Evolutionary conservation across 1,139 yeast species (phyloP).

Genomic region (Kodamaea sp.): DNA sequence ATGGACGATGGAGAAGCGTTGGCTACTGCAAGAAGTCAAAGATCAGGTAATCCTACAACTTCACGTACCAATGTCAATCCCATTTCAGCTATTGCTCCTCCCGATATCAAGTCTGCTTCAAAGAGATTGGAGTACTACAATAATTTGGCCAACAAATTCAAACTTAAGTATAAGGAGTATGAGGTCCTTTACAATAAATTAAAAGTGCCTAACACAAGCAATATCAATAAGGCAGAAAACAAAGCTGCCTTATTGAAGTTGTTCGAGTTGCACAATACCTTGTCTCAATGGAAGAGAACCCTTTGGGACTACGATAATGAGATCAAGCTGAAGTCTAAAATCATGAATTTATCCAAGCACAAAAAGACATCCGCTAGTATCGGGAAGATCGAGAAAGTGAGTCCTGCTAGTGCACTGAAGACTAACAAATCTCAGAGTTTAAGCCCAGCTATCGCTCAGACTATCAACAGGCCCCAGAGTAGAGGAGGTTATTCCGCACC

Average conservation of each 20-base stretch:
- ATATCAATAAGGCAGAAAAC: conserved; percentile 15
- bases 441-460: conserved; percentile 11
- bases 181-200: conserved; percentile 29
- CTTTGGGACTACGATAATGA: conserved; percentile 37
- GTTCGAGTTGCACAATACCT: conserved; percentile 25
- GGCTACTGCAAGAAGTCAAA: conserved; percentile 4
- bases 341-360: conserved; percentile 39
- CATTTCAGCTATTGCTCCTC: conserved; percentile 9
- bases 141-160: conserved; percentile 39
- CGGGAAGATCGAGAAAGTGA: conserved; percentile 4
- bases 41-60: conserved; percentile 6
- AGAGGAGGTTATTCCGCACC: neutral
- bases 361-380: conserved; percentile 21
- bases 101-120: conserved; percentile 15
- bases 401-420: conserved; percentile 4
- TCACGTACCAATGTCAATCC: too few species aligned
- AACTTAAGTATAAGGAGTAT: conserved; percentile 40
- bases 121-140: conserved; percentile 25
- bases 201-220: conserved; percentile 9
- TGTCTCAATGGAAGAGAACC: conserved; percentile 28
- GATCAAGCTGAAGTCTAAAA: conserved; percentile 30
- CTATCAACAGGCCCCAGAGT: neutral
- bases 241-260: conserved; percentile 23
- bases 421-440: conserved; percentile 5
- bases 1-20: conserved; percentile 10